These are phyloP conservation scores for Eimeria praecox DNA, from an alignment of 169 alveolate species.

Conservation along the genomic window DNA sequence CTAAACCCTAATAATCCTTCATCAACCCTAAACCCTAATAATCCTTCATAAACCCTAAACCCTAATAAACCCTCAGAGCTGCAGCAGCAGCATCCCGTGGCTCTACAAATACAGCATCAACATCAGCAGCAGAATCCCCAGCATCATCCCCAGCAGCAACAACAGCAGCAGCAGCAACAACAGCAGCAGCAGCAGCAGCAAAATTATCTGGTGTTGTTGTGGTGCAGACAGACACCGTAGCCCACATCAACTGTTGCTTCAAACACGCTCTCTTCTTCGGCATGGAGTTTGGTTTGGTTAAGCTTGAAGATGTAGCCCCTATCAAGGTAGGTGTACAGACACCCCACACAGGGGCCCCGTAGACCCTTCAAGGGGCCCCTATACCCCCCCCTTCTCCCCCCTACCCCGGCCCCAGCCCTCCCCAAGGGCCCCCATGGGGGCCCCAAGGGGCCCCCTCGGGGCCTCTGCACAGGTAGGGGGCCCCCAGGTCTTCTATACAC, in stretches of 20 bases:
- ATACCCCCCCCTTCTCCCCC: neutral
- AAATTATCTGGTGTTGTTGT: neutral
- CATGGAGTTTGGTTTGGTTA: constrained; percentile 25
- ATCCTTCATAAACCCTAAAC: neutral
- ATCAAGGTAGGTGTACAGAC: constrained; percentile 19
- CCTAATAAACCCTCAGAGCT: neutral
- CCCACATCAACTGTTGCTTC: constrained; percentile 73
- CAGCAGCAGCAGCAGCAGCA: neutral
- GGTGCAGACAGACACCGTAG: constrained; percentile 64
- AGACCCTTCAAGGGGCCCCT: neutral
- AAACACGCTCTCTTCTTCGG: constrained; percentile 75
- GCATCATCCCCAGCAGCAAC: neutral
- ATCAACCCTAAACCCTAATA: neutral
- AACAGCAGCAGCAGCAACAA: constrained; percentile 28
- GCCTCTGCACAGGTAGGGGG: neutral
- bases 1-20: no score
- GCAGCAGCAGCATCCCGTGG: constrained; percentile 28
- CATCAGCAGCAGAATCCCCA: neutral
- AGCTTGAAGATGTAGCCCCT: constrained; percentile 39
- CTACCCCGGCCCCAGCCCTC: neutral
- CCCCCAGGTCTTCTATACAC: no score
- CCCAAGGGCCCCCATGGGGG: no score
- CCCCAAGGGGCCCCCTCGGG: no score
- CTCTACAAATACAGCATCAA: neutral
- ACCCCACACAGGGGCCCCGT: neutral